Evolutionary conservation across 768 basidiomycete species (phyloP).

Genomic region (Inosperma sp.): DNA sequence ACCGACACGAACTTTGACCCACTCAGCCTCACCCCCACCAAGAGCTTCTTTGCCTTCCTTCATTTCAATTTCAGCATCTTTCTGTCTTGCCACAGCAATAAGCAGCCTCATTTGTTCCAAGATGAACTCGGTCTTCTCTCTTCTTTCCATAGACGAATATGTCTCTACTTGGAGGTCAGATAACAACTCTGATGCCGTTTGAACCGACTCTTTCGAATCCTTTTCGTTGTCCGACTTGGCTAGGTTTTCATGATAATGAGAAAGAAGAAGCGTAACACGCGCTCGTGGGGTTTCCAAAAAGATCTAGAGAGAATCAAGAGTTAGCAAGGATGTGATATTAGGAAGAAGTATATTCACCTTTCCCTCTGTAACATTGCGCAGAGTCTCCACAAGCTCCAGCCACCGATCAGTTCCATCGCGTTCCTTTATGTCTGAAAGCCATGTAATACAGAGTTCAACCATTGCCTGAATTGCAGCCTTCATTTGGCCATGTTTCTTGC

Average conservation of each 20-base stretch:
- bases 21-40: conserved; percentile 79
- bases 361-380: conserved; percentile 91
- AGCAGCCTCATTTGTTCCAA: conserved; percentile 95
- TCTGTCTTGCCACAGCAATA: conserved; percentile 68
- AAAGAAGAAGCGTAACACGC: conserved; percentile 83
- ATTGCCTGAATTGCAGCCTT: conserved; percentile 88
- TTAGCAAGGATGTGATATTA: not conserved
- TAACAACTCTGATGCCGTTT: conserved; percentile 86
- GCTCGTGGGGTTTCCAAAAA: conserved; percentile 96
- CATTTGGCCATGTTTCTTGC: conserved; percentile 97
- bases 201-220: conserved; percentile 63
- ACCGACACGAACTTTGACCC: conserved; percentile 89
- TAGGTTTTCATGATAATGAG: conserved; percentile 79
- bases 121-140: conserved; percentile 98
- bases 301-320: conserved; percentile 49
- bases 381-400: conserved; percentile 84
- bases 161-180: conserved; percentile 98
- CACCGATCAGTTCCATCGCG: conserved; percentile 67
- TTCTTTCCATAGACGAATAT: conserved; percentile 96
- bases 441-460: conserved; percentile 80
- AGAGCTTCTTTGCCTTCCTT: conserved; percentile 60
- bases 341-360: conserved; percentile 55
- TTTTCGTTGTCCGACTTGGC: conserved; percentile 41
- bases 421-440: conserved; percentile 72
- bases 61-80: conserved; percentile 62